phyloP scores from a whole-genome alignment of 1,284 basidiomycete species.

The Leucoagaricus sp. region DNA sequence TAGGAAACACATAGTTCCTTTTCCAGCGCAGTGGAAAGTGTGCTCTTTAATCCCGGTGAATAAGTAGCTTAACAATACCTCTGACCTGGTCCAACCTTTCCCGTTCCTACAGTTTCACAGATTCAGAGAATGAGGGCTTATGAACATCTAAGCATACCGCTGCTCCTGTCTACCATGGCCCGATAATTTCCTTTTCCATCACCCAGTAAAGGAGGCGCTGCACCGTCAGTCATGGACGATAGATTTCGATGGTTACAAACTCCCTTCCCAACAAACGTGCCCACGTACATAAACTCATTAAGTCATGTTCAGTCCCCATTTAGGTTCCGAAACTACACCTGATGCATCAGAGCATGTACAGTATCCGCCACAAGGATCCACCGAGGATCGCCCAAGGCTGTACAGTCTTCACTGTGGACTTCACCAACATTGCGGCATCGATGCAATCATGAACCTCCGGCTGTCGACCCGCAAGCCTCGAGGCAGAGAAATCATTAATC shows the following conservation, averaged over 20 bases:
- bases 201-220: constrained; percentile 43
- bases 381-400: constrained; percentile 4
- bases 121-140: too few relatives aligned
- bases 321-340: not conserved
- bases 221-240: not conserved
- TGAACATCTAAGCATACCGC: constrained; percentile 36
- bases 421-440: not conserved
- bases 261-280: too few relatives aligned
- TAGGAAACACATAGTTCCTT: constrained; percentile 44
- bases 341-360: too few relatives aligned
- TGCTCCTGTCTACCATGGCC: constrained; percentile 55
- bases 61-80: not conserved
- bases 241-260: not conserved
- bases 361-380: not conserved
- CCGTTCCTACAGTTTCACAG: constrained; percentile 39
- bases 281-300: too few relatives aligned
- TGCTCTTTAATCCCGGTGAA: constrained; percentile 44
- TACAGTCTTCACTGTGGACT: not conserved
- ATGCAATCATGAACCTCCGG: too few relatives aligned
- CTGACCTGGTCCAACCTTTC: constrained; percentile 42
- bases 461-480: not conserved
- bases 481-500: too few relatives aligned
- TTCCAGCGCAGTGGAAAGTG: constrained; percentile 47
- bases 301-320: too few relatives aligned
- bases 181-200: constrained; percentile 48